Base-by-base conservation (phyloP, 805 yeast species). In the Torulaspora maleeae region DNA sequence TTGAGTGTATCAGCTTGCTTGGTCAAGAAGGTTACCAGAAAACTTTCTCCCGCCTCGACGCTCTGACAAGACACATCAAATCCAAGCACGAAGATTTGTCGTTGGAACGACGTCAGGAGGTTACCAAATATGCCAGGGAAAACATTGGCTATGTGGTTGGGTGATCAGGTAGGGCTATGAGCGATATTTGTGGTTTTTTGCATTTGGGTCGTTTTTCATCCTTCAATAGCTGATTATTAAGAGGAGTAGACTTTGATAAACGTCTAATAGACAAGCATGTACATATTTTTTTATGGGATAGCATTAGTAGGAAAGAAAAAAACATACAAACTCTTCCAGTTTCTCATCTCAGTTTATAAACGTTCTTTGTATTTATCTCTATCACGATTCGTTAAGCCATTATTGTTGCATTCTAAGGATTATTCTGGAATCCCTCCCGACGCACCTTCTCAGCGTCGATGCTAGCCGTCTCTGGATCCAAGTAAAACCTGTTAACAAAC, bases 31-130 rank as follows among this genome's bases (percentile, higher is more conserved):
- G 73, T 20, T 70, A 68, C 44, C 79, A 80, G 39, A 82, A 91
- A 71, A 88, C 95, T 1, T 91, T 93, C 60, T 85, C 95, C 44
- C 78, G 99, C 51, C 84, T 89, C 62, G 99, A 91, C 68, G 97
- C 99, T 1, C 75, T 91, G 51, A 86, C 95, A 13, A 80, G 97
- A 63, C 99, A 91, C 66, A 82, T 90, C 50, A 81, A 95, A 58
- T 91, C 89, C 37, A 89, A 93, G 70, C 98, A 90, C 70, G 84
- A 85, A 7, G 49, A 53, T 39, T 48, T 66, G 36, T 54, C 61
- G 4, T 67, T 82, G 44, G 74, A 72, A 33, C 83, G 81, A 50
- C 87, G 86, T n/a, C 72, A 78, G 46, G 78, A 79, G 43, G 80
- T 86, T 34, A 80, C 84, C 54, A 80, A 82, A 56, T 80, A 75